These are phyloP conservation scores for Mortierella sp. DNA, from an alignment of 371 early-diverging fungal genomes.

Conservation along the genomic window DNA sequence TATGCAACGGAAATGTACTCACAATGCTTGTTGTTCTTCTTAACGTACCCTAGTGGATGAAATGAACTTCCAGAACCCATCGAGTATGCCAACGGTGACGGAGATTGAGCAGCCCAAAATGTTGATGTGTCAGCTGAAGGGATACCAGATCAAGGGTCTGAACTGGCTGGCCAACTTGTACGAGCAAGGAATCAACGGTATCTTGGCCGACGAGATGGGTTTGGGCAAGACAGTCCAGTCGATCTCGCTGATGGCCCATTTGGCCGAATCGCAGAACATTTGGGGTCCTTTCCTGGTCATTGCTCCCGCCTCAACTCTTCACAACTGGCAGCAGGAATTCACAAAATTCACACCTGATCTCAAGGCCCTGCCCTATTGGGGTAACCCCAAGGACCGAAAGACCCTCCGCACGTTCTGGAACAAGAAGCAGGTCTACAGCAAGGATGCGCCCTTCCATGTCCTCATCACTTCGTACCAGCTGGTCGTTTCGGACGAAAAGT, in stretches of 20 bases:
- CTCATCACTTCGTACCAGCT: slow-evolving; percentile 97
- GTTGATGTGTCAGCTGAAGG: slow-evolving; percentile 91
- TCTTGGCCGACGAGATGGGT: slow-evolving; percentile 92
- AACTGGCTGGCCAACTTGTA: slow-evolving; percentile 99
- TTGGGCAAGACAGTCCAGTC: slow-evolving; percentile 93
- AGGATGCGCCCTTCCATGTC: slow-evolving; percentile 93
- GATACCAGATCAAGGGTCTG: slow-evolving; percentile 98
- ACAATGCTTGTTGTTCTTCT: not conserved
- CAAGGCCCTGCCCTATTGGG: slow-evolving; percentile 94
- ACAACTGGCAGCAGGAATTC: slow-evolving; percentile 99
- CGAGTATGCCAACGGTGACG: slow-evolving; percentile 78
- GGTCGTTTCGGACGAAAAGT: slow-evolving; percentile 88
- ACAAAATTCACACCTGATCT: slow-evolving; percentile 92
- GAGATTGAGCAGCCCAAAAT: slow-evolving; percentile 90
- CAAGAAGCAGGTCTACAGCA: slow-evolving; percentile 79
- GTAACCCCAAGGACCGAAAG: slow-evolving; percentile 91
- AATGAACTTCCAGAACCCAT: slow-evolving; percentile 89
- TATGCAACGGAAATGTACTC: not conserved
- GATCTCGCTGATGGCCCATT: slow-evolving; percentile 92
- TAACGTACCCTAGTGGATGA: slow-evolving; percentile 66
- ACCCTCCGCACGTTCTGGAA: slow-evolving; percentile 89
- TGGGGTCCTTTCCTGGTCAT: slow-evolving; percentile 98
- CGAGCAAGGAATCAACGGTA: slow-evolving; percentile 98
- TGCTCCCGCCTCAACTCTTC: slow-evolving; percentile 96
- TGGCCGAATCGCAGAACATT: slow-evolving; percentile 90